Evolutionary conservation across 2,329 filamentous ascomycete species (phyloP).

Genomic region (Lachnellula subtilissima): DNA sequence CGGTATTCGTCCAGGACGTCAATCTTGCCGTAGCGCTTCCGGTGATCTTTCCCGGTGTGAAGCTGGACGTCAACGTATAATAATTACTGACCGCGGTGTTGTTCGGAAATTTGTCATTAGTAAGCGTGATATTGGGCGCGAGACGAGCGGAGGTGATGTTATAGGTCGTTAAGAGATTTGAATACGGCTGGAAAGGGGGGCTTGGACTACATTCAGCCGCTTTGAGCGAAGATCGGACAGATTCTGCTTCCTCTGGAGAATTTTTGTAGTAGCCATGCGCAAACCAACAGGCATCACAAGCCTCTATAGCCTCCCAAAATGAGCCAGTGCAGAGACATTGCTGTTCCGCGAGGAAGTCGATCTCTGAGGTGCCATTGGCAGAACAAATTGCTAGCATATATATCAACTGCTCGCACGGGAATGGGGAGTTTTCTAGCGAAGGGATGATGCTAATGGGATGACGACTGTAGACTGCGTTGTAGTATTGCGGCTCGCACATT

Average conservation of each 20-base stretch:
- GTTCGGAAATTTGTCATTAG: slow-evolving; percentile 31
- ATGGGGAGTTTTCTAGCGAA: slow-evolving; percentile 8
- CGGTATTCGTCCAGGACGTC: slow-evolving; percentile 1
- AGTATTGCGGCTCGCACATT: background rate
- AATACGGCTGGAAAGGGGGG: slow-evolving; percentile 35
- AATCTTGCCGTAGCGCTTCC: slow-evolving; percentile 34
- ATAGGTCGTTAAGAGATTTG: slow-evolving; percentile 31
- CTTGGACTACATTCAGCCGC: slow-evolving; percentile 32
- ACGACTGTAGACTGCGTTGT: too few species aligned
- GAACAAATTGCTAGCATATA: slow-evolving; percentile 30
- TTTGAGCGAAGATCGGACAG: slow-evolving; percentile 30
- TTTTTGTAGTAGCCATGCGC: slow-evolving; percentile 36
- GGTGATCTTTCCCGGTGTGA: slow-evolving; percentile 39
- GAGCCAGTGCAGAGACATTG: slow-evolving; percentile 40
- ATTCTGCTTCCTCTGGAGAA: slow-evolving; percentile 32
- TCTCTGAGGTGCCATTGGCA: slow-evolving; percentile 31
- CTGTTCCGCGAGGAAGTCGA: slow-evolving; percentile 29
- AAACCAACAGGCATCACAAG: slow-evolving; percentile 37
- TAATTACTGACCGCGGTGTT: slow-evolving; percentile 39
- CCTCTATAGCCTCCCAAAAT: slow-evolving; percentile 37
- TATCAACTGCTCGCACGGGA: slow-evolving; percentile 13
- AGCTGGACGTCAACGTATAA: slow-evolving; percentile 34
- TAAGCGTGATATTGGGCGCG: slow-evolving; percentile 3
- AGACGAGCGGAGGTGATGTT: slow-evolving; percentile 26
- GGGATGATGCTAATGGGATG: background rate